Conservation (phyloP, 768 basidiomycete genomes). For the Naganishia vaughanmartiniae region DNA sequence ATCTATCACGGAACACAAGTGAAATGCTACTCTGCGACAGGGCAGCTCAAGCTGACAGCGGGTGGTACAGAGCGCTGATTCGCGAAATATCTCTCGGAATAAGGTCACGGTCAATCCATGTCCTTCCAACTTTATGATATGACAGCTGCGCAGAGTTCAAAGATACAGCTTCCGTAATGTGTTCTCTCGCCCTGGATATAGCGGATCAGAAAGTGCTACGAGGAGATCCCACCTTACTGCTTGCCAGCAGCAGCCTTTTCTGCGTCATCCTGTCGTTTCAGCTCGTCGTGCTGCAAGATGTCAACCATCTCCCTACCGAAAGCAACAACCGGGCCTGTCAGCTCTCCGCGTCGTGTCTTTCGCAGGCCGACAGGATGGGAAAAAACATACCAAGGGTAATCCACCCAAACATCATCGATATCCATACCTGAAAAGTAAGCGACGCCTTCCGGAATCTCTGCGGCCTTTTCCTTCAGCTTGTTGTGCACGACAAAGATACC, state of each 20-base stretch:
- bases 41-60: neutral
- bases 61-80: neutral
- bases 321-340: neutral
- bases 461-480: constrained; percentile 75
- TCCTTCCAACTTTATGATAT: neutral
- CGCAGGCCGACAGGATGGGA: neutral
- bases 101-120: neutral
- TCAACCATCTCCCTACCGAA: constrained; percentile 32
- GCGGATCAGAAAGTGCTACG: neutral
- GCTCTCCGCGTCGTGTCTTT: neutral
- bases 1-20: too few relatives aligned
- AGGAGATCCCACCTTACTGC: neutral
- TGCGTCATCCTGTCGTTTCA: constrained; percentile 34
- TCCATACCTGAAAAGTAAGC: constrained; percentile 81
- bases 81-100: neutral
- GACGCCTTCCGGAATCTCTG: constrained; percentile 63
- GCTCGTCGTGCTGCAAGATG: constrained; percentile 33
- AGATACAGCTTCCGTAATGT: too few relatives aligned
- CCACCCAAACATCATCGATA: constrained; percentile 53
- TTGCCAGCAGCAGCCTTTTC: constrained; percentile 17
- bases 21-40: neutral
- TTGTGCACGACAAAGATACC: constrained; percentile 74
- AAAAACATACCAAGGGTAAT: constrained; percentile 51
- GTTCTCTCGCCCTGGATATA: neutral
- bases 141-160: neutral